Base-by-base conservation (phyloP, 78 protist species). In the Monosiga brevicollis region DNA sequence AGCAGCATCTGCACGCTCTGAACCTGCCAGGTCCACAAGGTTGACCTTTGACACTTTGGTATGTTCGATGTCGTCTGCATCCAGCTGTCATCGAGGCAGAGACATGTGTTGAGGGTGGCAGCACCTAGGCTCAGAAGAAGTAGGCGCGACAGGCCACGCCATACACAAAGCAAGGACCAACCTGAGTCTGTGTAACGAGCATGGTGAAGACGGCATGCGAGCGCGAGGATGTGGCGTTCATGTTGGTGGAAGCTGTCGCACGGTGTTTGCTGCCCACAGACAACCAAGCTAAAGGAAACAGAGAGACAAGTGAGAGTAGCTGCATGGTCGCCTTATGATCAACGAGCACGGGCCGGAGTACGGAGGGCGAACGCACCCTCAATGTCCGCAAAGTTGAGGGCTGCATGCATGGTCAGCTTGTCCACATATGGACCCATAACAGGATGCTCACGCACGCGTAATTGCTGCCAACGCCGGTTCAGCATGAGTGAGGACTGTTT, bases 131-230 rank as follows among this genome's bases (percentile, higher is more conserved):
- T n/a, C 3, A n/a, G 3, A 70, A 23, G 34, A 20, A 70, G 6
- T 1, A 1, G 74, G 6, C 74, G 36, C 35, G 25, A 6, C 6
- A 26, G 42, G 42, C 36, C 41, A 55, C 34, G 34, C 34, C 22
- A 55, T 11, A 23, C 34, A 55, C 34, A 55, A 55, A 55, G 34
- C 34, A 22, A 55, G 71, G 71, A 32, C 42, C 74, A 1, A 42
- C 11, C 37, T 25, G 32, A n/a, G 6, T 25, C 43, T 81, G 86
- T 3, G 92, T 89, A 39, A 89, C 71, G 42, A 85, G 84, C 79
- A 95, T 84, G 75, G 91, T 92, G 77, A 95, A 92, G 37, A 95
- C 88, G 38, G 95, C 88, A 74, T 95, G 98, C 37, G 93, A 84
- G 55, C 98, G 93, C 34, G 90, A 82, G 62, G 90, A 83, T 26